Percentiles rank a stretch among this genome's conserved stretches.
Conservation (phyloP, 257 asterid genomes). For the Oldenlandia corymbosa region DNA sequence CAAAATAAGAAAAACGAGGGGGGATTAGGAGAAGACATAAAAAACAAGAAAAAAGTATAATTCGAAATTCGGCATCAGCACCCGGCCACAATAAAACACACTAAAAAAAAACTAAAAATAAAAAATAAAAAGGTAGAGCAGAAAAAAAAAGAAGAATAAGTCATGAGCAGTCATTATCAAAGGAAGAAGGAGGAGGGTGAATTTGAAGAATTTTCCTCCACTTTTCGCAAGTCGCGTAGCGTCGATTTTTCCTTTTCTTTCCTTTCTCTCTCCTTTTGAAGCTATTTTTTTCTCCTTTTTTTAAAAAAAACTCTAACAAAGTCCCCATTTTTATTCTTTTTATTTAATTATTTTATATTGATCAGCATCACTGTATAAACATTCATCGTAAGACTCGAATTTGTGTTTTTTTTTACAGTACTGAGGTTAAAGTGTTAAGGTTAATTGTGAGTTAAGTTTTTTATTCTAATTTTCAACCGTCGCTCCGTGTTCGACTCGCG, state of each 20-base stretch:
- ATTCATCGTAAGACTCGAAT: too few species aligned
- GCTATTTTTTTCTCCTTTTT: too few species aligned
- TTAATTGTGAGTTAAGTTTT: too few species aligned
- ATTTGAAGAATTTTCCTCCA: constrained; percentile 25
- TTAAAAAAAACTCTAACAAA: not conserved
- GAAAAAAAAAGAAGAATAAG: not conserved
- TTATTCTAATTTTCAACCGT: constrained; percentile 51
- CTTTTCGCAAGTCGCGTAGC: constrained; percentile 19
- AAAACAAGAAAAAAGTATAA: too few species aligned
- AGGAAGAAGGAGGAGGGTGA: not conserved
- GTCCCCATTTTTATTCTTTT: too few species aligned
- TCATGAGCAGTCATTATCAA: constrained; percentile 5
- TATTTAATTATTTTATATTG: too few species aligned
- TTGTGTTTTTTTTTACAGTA: too few species aligned
- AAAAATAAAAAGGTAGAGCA: not conserved
- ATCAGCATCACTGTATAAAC: too few species aligned
- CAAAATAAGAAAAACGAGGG: too few species aligned
- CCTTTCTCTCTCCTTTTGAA: not conserved
- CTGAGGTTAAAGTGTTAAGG: too few species aligned
- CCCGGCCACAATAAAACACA: not conserved
- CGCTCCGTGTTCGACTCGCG: constrained; percentile 94
- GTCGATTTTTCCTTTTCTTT: constrained; percentile 11
- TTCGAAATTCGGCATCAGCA: not conserved
- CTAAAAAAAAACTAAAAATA: not conserved
- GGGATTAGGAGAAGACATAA: too few species aligned